Conservation (phyloP, 257 asterid genomes). For the Solanum dulcamara region DNA sequence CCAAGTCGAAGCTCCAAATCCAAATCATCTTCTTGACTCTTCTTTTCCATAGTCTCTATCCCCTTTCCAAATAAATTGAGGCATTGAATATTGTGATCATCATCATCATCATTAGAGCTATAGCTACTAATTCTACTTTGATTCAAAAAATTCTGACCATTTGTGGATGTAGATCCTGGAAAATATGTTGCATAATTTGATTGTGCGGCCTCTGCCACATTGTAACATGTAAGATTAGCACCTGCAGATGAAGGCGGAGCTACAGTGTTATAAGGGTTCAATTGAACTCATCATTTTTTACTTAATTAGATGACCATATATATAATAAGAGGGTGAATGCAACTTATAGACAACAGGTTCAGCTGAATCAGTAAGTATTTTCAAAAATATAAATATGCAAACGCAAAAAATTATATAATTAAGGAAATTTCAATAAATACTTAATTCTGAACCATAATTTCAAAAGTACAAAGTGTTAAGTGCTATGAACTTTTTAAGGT, state of each 20-base stretch:
- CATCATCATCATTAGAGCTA: background rate
- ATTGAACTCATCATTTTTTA: background rate
- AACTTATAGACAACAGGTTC: background rate
- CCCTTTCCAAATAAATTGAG: conserved; percentile 17
- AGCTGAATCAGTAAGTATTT: background rate
- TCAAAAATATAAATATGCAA: background rate
- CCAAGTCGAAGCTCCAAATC: conserved; percentile 87
- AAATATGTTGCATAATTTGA: conserved; percentile 6
- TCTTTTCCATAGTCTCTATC: conserved; percentile 10
- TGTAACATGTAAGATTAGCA: background rate
- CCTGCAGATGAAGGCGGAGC: background rate
- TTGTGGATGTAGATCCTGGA: conserved; percentile 1
- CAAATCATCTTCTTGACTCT: conserved; percentile 32
- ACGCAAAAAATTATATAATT: background rate
- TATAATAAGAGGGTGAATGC: background rate
- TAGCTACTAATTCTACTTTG: background rate
- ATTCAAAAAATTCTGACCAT: background rate
- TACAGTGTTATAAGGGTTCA: background rate
- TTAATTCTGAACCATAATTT: background rate
- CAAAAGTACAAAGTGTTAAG: background rate
- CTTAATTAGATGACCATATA: background rate
- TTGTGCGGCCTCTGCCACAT: background rate
- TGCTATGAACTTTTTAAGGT: background rate
- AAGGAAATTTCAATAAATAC: background rate
- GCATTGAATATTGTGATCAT: background rate